These are phyloP conservation scores for Eucommia ulmoides DNA, from an alignment of 257 asterid species.

Conservation along the genomic window DNA sequence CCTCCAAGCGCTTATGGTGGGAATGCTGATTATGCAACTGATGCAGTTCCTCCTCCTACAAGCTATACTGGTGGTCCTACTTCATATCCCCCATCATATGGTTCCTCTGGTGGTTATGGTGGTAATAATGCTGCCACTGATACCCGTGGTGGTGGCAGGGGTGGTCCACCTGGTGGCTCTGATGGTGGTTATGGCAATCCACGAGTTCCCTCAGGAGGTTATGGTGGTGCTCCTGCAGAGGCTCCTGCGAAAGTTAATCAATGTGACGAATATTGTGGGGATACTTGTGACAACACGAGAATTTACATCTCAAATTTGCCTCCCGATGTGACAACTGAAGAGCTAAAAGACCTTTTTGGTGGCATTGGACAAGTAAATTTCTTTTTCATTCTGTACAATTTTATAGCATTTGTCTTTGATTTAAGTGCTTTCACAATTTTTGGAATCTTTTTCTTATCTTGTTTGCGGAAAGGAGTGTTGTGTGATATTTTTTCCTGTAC, in stretches of 20 bases:
- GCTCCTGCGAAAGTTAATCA: constrained; percentile 74
- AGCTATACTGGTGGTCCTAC: constrained; percentile 82
- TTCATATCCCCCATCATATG: constrained; percentile 92
- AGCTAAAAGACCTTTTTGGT: constrained; percentile 93
- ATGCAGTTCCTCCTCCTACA: constrained; percentile 75
- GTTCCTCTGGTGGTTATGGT: constrained; percentile 67
- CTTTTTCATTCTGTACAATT: constrained; percentile 25
- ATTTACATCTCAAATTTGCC: constrained; percentile 97
- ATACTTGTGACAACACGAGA: constrained; percentile 83
- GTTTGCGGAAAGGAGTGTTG: too few species aligned
- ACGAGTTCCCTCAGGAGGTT: constrained; percentile 44
- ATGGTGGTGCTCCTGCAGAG: constrained; percentile 52
- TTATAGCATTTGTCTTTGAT: too few species aligned
- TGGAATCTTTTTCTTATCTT: too few species aligned
- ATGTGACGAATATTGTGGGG: constrained; percentile 95
- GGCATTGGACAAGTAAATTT: constrained; percentile 96
- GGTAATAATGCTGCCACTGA: constrained; percentile 39
- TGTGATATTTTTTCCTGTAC: too few species aligned
- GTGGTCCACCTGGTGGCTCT: constrained; percentile 49
- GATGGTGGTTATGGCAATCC: constrained; percentile 43
- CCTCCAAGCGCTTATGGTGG: constrained; percentile 64
- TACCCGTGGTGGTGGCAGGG: constrained; percentile 64
- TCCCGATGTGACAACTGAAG: constrained; percentile 85
- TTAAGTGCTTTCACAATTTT: too few species aligned
- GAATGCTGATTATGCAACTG: constrained; percentile 52